phyloP scores from a whole-genome alignment of 768 basidiomycete genomes.

The Mycena capillaripes region DNA sequence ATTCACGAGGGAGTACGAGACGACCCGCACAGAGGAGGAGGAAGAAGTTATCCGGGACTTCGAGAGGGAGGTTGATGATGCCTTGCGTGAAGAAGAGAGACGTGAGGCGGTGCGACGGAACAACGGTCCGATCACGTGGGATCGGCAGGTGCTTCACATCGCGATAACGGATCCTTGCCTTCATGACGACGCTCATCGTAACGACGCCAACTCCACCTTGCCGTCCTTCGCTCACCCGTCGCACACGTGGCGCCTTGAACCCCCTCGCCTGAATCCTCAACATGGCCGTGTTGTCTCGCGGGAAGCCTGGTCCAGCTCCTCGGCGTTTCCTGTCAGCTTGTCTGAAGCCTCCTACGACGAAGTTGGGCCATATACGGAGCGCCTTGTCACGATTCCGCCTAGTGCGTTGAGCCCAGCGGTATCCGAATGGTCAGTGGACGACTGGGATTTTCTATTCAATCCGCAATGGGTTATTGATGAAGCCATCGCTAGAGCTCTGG shows the following conservation, averaged over 20 bases:
- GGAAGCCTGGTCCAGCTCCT: no score
- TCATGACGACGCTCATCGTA: neutral
- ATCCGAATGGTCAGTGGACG: neutral
- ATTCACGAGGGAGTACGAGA: neutral
- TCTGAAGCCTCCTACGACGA: no score
- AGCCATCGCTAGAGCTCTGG: neutral
- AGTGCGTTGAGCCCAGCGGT: neutral
- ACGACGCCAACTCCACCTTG: neutral
- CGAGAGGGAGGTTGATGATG: no score
- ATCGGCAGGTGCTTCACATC: no score
- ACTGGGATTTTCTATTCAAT: neutral
- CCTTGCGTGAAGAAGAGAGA: no score
- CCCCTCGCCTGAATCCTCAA: no score
- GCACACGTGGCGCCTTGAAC: neutral
- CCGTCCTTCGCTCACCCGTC: neutral
- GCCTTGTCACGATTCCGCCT: neutral
- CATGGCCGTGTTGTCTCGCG: no score
- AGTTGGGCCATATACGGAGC: neutral
- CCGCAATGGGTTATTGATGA: neutral
- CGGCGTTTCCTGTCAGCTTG: no score
- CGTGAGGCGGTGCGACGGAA: no score
- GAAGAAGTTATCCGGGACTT: no score
- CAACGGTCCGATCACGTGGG: no score
- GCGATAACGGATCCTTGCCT: no score
- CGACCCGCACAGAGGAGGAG: neutral